A percentile compares a stretch with the other conserved stretches of the same genome.
Evolutionary conservation across 768 basidiomycete species (phyloP).

Genomic region (Phallus indusiatus): DNA sequence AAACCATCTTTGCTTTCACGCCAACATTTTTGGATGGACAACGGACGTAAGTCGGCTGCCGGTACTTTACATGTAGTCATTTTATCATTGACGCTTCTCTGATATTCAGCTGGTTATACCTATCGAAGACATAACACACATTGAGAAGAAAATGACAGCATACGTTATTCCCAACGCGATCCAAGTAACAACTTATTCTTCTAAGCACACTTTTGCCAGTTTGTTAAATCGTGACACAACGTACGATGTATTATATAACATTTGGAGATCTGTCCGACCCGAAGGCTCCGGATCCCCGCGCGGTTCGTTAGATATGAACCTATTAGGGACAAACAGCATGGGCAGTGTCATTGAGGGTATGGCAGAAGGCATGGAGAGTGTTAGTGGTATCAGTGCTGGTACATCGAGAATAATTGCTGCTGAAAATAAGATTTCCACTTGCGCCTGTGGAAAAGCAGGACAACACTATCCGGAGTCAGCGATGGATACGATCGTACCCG

Average conservation of each 20-base stretch:
- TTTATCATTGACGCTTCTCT: background rate
- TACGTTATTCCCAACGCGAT: slow-evolving; percentile 97
- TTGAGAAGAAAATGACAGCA: slow-evolving; percentile 97
- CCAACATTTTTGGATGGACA: slow-evolving; percentile 98
- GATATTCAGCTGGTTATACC: slow-evolving; percentile 67
- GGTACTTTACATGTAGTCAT: background rate
- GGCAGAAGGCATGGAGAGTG: slow-evolving; percentile 11
- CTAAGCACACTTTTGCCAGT: slow-evolving; percentile 90
- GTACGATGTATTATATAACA: slow-evolving; percentile 90
- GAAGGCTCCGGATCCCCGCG: slow-evolving; percentile 30
- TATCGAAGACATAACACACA: slow-evolving; percentile 72
- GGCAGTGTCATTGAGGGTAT: slow-evolving; percentile 14
- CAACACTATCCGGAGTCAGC: slow-evolving; percentile 65
- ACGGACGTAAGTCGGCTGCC: slow-evolving; percentile 63
- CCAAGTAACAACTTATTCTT: slow-evolving; percentile 71
- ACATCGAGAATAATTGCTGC: slow-evolving; percentile 1
- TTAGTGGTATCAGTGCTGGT: slow-evolving; percentile 14
- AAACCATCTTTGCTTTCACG: slow-evolving; percentile 98
- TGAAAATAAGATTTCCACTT: slow-evolving; percentile 52
- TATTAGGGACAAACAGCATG: slow-evolving; percentile 2
- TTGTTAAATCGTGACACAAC: slow-evolving; percentile 95
- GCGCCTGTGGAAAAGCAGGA: slow-evolving; percentile 62
- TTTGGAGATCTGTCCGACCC: slow-evolving; percentile 87
- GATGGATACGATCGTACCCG: slow-evolving; percentile 73
- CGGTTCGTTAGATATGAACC: slow-evolving; percentile 8